These are phyloP conservation scores for Tolypocladium capitatum DNA, from an alignment of 2,329 filamentous ascomycete genomes.

Conservation along the genomic window DNA sequence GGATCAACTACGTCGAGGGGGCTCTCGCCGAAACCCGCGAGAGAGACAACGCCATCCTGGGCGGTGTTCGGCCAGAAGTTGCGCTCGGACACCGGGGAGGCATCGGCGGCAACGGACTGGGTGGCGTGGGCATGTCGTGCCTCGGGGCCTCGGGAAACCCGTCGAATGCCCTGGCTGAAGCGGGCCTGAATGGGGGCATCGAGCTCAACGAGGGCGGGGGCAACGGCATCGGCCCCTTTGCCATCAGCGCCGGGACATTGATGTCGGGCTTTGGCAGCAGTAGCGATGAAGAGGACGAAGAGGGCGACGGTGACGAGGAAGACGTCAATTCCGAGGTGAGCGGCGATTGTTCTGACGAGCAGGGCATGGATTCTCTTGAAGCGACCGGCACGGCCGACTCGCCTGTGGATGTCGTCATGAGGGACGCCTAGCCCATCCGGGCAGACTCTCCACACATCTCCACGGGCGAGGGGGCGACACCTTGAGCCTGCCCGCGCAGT, in stretches of 20 bases:
- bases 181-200: slow-evolving; percentile 64
- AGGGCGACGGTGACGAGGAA: slow-evolving; percentile 74
- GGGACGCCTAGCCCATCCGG: slow-evolving; percentile 15
- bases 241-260: slow-evolving; percentile 59
- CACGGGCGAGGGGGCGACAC: slow-evolving; percentile 4
- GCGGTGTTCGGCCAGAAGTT: slow-evolving; percentile 85
- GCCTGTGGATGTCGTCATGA: slow-evolving; percentile 18
- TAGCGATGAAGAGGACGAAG: slow-evolving; percentile 92
- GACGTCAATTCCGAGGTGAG: slow-evolving; percentile 58
- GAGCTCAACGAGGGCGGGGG: slow-evolving; percentile 53
- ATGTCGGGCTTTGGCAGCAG: slow-evolving; percentile 89
- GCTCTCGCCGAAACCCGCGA: slow-evolving; percentile 87
- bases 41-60: slow-evolving; percentile 94
- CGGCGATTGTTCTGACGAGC: slow-evolving; percentile 22
- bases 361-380: slow-evolving; percentile 14
- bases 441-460: slow-evolving; percentile 10
- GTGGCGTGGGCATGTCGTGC: slow-evolving; percentile 34
- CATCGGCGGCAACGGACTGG: slow-evolving; percentile 32
- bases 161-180: slow-evolving; percentile 64
- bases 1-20: slow-evolving; percentile 91
- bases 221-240: slow-evolving; percentile 58
- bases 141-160: slow-evolving; percentile 27
- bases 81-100: slow-evolving; percentile 67
- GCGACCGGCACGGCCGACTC: slow-evolving; percentile 13
- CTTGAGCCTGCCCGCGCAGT: slow-evolving; percentile 3